These are phyloP conservation scores for Mariannaea elegans DNA, from an alignment of 2,329 filamentous ascomycete genomes.

Conservation along the genomic window DNA sequence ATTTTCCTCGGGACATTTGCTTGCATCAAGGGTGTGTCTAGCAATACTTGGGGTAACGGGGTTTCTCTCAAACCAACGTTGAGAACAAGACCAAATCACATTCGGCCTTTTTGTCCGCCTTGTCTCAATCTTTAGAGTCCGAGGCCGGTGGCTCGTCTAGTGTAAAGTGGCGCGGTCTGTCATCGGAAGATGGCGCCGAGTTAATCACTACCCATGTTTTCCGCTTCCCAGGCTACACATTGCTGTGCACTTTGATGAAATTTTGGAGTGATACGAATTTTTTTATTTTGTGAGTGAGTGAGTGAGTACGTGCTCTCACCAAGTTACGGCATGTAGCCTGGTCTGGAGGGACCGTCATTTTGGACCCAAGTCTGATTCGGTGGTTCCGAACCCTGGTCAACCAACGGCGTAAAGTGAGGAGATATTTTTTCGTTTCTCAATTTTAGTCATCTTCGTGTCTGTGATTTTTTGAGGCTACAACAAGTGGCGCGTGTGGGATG, in stretches of 20 bases:
- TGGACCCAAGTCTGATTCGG: slow-evolving; percentile 35
- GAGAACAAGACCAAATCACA: slow-evolving; percentile 6
- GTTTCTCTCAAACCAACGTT: not conserved
- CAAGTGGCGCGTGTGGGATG: slow-evolving; percentile 9
- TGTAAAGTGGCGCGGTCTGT: not conserved
- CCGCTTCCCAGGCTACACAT: not conserved
- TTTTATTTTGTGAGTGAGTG: not conserved
- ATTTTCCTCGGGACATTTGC: slow-evolving; percentile 7
- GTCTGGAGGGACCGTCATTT: slow-evolving; percentile 26
- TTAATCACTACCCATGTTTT: slow-evolving; percentile 10
- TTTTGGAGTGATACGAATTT: not conserved
- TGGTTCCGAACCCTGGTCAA: not conserved
- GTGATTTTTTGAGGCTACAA: slow-evolving; percentile 8
- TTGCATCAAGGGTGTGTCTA: slow-evolving; percentile 8
- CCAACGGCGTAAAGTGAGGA: not conserved
- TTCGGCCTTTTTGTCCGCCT: slow-evolving; percentile 1
- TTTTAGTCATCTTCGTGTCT: not conserved
- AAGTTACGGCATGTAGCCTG: not conserved
- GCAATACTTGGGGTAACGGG: slow-evolving; percentile 18
- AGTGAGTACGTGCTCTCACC: not conserved
- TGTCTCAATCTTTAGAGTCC: slow-evolving; percentile 8
- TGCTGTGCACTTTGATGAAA: not conserved
- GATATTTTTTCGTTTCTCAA: not conserved
- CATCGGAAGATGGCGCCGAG: slow-evolving; percentile 2
- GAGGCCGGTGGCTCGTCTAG: slow-evolving; percentile 19